Base-by-base conservation (phyloP, 2,329 filamentous ascomycete species). In the Cercospora beticola region DNA sequence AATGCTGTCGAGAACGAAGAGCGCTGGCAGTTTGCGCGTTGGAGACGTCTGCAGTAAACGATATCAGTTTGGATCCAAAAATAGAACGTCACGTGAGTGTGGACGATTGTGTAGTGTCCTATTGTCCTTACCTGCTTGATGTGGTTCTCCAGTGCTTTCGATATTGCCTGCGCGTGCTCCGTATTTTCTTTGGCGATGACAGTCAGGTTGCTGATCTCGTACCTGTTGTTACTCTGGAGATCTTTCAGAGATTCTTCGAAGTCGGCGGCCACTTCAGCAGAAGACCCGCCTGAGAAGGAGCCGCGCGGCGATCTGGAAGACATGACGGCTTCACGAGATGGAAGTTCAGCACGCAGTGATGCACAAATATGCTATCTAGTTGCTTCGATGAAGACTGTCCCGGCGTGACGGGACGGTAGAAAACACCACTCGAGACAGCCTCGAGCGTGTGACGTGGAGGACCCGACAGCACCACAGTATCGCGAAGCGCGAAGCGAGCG, bases 131-230 rank as follows among this genome's bases (percentile, higher is more conserved):
- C 95, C 86, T 91, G 91, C 81, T 93, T 90, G 81, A 99, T 97
- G 78, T 99, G 95, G 72, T 94, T 91, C 79, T 97, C 92, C 75
- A 99, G 83, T 60, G 92, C 92, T 76, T 92, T 89, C 18, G 95
- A 94, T 76, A 99, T 98, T 73, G 92, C 92, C 80, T 96, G 88
- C 40, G 95, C 95, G 84, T 97, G 92, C 81, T 97, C 93, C 73
- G 94, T 97, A 77, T 97, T 97, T 81, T 99, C 95, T 81, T 96
- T 93, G 69, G 95, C 95, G 82, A 99, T 98, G 80, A 97, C 89
- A 71, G 95, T 99, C 82, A 99, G 83, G 82, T 96, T 98, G 85
- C 92, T 94, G 81, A 99, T 99, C 82, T 98, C 94, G 81, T 93
- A 93, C 78, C 93, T 90, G 82, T 93, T 92, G 83, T 97, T 97